Evolutionary conservation across 2,329 filamentous ascomycete species (phyloP).

Genomic region (Hypomyces rosellus): DNA sequence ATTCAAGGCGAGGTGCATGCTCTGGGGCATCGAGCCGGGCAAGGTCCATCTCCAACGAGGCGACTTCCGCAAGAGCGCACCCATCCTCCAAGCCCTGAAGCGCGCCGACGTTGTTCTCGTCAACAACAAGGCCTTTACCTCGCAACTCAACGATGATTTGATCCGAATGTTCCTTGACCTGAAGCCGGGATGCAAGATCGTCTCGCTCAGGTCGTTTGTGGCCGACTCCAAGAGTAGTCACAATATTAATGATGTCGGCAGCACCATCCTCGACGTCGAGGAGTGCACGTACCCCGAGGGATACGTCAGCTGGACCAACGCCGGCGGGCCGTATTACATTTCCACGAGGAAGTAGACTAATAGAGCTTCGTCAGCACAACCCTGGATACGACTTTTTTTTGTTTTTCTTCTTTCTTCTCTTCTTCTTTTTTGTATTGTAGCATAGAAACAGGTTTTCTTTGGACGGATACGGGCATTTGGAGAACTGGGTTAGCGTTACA

Average conservation of each 20-base stretch:
- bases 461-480: not conserved
- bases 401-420: too few relatives aligned
- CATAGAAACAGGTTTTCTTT: constrained; percentile 1
- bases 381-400: constrained; percentile 6
- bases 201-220: constrained; percentile 89
- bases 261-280: constrained; percentile 74
- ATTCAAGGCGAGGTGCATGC: constrained; percentile 74
- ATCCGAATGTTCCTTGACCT: constrained; percentile 88
- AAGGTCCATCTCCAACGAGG: constrained; percentile 73
- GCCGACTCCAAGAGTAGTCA: constrained; percentile 69
- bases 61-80: constrained; percentile 70
- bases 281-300: constrained; percentile 54
- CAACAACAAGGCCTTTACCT: constrained; percentile 95
- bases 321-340: constrained; percentile 80
- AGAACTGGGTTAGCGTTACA: constrained; percentile 7
- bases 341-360: constrained; percentile 62
- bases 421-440: constrained; percentile 9
- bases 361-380: constrained; percentile 24
- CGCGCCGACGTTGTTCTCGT: constrained; percentile 92
- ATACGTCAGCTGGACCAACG: constrained; percentile 89
- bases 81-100: constrained; percentile 67
- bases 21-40: constrained; percentile 83
- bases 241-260: constrained; percentile 72
- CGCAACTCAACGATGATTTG: constrained; percentile 76
- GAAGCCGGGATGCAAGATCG: constrained; percentile 82